A percentile compares a stretch with the other conserved stretches of the same genome.
Evolutionary conservation across 1,284 basidiomycete species (phyloP).

Genomic region (Fomitopsis betulina): DNA sequence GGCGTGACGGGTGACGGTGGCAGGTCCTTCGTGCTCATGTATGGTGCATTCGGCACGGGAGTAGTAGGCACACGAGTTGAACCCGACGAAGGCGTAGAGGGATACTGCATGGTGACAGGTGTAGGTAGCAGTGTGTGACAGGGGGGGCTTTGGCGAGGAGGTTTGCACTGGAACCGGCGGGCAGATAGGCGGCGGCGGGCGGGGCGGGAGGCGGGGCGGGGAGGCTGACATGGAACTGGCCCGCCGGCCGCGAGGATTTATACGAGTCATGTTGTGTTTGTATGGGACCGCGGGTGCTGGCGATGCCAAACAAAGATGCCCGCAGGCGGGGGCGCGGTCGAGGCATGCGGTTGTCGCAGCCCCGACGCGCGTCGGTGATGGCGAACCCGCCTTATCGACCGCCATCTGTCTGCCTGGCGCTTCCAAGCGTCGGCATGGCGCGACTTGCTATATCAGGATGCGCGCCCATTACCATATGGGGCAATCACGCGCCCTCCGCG

Average conservation of each 20-base stretch:
- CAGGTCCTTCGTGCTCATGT: slow-evolving; percentile 9
- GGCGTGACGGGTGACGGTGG: slow-evolving; percentile 10
- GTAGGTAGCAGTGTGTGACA: background rate
- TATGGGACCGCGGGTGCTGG: background rate
- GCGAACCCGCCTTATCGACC: background rate
- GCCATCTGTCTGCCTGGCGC: slow-evolving; percentile 1
- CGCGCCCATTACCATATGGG: slow-evolving; percentile 1
- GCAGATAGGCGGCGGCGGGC: background rate
- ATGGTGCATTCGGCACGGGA: slow-evolving; percentile 11
- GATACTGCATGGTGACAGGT: slow-evolving; percentile 3
- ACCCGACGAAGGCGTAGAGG: slow-evolving; percentile 2
- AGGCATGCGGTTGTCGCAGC: slow-evolving; percentile 1
- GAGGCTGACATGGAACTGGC: background rate
- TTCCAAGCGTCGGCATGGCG: background rate
- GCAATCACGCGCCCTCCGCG: background rate
- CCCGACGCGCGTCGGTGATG: slow-evolving; percentile 2
- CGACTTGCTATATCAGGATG: background rate
- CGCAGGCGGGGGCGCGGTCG: background rate
- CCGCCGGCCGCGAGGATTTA: slow-evolving; percentile 3
- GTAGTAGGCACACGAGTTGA: background rate
- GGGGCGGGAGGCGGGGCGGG: slow-evolving; percentile 3
- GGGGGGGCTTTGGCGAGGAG: background rate
- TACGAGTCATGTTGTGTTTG: slow-evolving; percentile 4
- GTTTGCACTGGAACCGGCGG: background rate
- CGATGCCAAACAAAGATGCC: background rate